Evolutionary conservation across 1,284 basidiomycete species (phyloP).

Genomic region (Apiotrichum mycotoxinovorans): DNA sequence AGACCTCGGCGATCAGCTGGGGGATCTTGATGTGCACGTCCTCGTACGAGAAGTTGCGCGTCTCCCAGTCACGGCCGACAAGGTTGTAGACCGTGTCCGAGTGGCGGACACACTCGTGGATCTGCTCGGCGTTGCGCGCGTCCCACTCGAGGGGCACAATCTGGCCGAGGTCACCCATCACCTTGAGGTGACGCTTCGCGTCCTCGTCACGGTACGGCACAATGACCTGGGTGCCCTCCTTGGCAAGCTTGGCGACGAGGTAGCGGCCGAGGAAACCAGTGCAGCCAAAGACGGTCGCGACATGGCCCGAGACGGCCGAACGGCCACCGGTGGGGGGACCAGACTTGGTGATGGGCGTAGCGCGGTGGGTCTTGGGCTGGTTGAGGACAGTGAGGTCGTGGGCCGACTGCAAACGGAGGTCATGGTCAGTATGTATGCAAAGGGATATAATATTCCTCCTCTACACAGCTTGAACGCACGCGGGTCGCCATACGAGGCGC

Average conservation of each 20-base stretch:
- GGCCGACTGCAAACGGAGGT: slow-evolving; percentile 29
- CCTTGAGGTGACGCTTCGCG: slow-evolving; percentile 83
- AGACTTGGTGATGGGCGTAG: slow-evolving; percentile 64
- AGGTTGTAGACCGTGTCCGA: slow-evolving; percentile 98
- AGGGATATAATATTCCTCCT: too few relatives aligned
- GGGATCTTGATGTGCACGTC: slow-evolving; percentile 58
- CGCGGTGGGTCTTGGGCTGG: slow-evolving; percentile 28
- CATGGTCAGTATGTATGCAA: too few relatives aligned
- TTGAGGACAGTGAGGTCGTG: slow-evolving; percentile 45
- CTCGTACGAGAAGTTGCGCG: slow-evolving; percentile 80
- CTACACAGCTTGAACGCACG: slow-evolving; percentile 4
- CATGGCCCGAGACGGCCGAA: slow-evolving; percentile 80
- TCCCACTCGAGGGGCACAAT: slow-evolving; percentile 98
- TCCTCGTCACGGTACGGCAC: slow-evolving; percentile 96
- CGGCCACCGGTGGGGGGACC: slow-evolving; percentile 72
- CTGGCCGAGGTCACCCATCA: slow-evolving; percentile 95
- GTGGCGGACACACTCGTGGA: slow-evolving; percentile 88
- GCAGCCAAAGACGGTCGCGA: slow-evolving; percentile 93
- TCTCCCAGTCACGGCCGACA: slow-evolving; percentile 84
- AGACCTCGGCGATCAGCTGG: slow-evolving; percentile 73
- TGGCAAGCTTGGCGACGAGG: slow-evolving; percentile 89
- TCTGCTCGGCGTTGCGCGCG: slow-evolving; percentile 78
- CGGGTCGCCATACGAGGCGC: slow-evolving; percentile 19
- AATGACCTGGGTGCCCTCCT: slow-evolving; percentile 88
- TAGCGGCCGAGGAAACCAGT: slow-evolving; percentile 96